These are phyloP conservation scores for Fraxinus albicans DNA, from an alignment of 305 asterid genomes.

Conservation along the genomic window DNA sequence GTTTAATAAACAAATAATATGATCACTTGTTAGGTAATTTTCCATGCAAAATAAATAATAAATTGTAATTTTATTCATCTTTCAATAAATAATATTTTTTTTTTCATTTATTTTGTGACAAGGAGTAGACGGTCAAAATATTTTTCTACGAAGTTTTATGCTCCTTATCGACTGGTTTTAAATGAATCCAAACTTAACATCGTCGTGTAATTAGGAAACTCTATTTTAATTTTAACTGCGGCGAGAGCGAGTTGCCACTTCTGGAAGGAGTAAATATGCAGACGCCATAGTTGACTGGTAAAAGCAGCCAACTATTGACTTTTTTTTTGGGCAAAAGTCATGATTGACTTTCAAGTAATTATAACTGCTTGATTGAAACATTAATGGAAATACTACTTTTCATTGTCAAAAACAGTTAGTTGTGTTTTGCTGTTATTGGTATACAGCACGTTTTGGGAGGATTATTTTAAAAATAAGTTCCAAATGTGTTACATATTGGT, in stretches of 20 bases:
- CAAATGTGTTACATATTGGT: background rate
- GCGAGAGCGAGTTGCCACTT: too few species aligned
- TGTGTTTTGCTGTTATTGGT: slow-evolving; percentile 20
- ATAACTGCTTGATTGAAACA: background rate
- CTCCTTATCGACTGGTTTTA: background rate
- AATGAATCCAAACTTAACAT: background rate
- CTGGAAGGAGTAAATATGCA: background rate
- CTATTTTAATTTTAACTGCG: background rate
- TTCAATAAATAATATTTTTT: background rate
- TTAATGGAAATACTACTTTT: background rate
- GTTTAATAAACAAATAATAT: background rate
- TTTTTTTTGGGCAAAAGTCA: background rate
- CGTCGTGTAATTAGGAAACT: background rate
- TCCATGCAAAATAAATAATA: background rate
- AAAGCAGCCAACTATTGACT: background rate
- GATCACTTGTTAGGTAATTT: background rate
- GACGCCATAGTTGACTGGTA: background rate
- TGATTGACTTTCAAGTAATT: background rate
- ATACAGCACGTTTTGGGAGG: too few species aligned
- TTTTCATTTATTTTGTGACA: too few species aligned
- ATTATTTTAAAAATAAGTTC: background rate
- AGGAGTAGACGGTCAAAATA: background rate
- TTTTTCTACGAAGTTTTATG: too few species aligned
- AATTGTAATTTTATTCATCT: too few species aligned
- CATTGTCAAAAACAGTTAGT: background rate